Base-by-base conservation (phyloP, 768 basidiomycete species). In the Russula compacta region DNA sequence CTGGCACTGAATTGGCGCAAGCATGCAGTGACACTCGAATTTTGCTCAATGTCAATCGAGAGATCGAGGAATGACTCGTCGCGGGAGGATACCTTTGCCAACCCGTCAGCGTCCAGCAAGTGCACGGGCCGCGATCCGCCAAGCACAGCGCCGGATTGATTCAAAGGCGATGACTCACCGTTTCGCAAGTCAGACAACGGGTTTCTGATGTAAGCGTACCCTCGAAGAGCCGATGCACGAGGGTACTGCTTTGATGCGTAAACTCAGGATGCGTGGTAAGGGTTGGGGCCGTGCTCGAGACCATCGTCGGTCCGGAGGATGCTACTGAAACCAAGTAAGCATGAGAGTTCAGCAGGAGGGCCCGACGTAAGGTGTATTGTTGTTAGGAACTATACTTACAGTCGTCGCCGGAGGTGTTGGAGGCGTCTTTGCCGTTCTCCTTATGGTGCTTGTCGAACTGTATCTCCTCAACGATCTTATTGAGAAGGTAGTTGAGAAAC, bases 1-100 rank as follows among this genome's bases (percentile, higher is more conserved):
- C 89, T 92, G 43, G 94, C 95, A 69, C 92, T 95, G 72, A 99
- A 99, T 70, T 95, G 92, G 49, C 93, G 83, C 39, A 99, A 82
- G 71, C 97, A 99, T 7, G 95, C 89, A 2, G 95, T 95, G 56
- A 99, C 86, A 64, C 92, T 95, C 3, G 94, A 91, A 73, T 98
- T 97, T 72, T 97, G 92, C 71, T 98, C 95, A 67, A 99, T 98
- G 72, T 99, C 97, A 73, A 99, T 92, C 5, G 95, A 98, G n/a
- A 99, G 80, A 75, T 99, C 97, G 57, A 99, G 81, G 75, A 99
- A 99, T 10, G 87, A 84, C 73, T 99, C 97, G 69, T 98, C 95
- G 19, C 97, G 86, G 10, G 93, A 89, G 4, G 73, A 64, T 46
- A 66, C 65, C 65, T 66, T 32, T 53, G 24, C 46, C 40, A 49